Conservation (phyloP, 2,329 filamentous ascomycete species). For the Alternaria sp. region DNA sequence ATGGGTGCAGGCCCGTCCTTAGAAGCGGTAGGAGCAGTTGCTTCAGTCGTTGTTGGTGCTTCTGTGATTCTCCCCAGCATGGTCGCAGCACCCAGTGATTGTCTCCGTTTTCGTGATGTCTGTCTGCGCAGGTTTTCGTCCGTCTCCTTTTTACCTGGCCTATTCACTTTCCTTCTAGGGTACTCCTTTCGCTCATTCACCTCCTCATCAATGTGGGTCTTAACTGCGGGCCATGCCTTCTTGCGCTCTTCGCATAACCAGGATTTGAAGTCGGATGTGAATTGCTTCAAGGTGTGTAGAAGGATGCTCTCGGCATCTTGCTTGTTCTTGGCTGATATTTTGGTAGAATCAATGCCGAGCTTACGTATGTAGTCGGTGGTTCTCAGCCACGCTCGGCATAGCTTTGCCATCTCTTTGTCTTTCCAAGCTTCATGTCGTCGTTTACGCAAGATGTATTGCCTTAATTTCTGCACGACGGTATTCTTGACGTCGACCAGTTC, state of each 20-base stretch:
- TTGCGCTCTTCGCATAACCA: not conserved
- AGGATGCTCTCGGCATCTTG: accelerated
- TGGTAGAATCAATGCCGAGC: not conserved
- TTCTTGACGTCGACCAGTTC: not conserved
- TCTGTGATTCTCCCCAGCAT: not conserved
- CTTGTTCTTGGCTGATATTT: not conserved
- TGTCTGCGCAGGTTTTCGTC: not conserved
- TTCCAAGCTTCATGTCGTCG: not conserved
- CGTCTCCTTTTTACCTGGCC: not conserved
- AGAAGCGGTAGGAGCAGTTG: accelerated
- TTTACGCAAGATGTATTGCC: not conserved
- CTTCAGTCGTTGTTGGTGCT: not conserved
- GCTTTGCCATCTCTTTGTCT: not conserved
- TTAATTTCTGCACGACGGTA: not conserved
- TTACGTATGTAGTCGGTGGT: not conserved
- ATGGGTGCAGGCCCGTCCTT: accelerated
- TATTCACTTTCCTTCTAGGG: not conserved
- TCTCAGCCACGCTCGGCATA: not conserved
- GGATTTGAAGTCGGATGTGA: not conserved
- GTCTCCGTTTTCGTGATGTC: not conserved
- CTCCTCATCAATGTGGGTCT: not conserved
- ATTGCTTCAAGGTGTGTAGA: not conserved
- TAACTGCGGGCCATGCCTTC: not conserved
- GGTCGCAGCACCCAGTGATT: not conserved
- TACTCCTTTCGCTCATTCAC: not conserved